These are phyloP conservation scores for Fabrea salina DNA, from an alignment of 169 alveolate species.

Conservation along the genomic window DNA sequence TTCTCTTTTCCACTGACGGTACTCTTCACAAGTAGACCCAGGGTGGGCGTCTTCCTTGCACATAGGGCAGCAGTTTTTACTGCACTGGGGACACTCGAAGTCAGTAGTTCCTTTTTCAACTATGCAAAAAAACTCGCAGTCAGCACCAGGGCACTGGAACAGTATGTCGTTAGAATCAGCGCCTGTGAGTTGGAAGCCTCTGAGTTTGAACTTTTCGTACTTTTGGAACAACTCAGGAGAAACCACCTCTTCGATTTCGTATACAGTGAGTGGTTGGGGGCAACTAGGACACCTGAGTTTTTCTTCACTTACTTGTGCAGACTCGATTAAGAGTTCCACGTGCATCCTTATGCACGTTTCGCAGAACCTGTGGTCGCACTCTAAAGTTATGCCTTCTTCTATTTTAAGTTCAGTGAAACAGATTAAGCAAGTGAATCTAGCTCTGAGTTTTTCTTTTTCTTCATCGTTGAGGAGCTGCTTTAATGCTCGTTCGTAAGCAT, in stretches of 20 bases:
- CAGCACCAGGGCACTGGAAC: slow-evolving; percentile 8
- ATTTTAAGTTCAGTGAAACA: background rate
- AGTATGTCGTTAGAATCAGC: background rate
- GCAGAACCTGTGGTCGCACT: slow-evolving; percentile 36
- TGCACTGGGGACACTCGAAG: slow-evolving; percentile 16
- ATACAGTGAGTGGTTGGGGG: background rate
- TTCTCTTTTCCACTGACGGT: slow-evolving; percentile 12
- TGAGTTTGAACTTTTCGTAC: background rate
- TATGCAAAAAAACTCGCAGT: slow-evolving; percentile 20
- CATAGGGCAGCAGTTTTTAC: background rate
- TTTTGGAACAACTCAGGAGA: slow-evolving; percentile 2
- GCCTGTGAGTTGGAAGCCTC: background rate
- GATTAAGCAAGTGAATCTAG: slow-evolving; percentile 13
- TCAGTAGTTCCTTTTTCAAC: background rate
- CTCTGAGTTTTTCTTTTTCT: background rate
- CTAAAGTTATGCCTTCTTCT: slow-evolving; percentile 10
- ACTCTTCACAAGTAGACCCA: slow-evolving; percentile 15
- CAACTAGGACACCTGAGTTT: slow-evolving; percentile 19
- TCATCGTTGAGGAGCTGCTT: slow-evolving; percentile 9
- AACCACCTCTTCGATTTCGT: slow-evolving; percentile 7
- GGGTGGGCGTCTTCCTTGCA: background rate
- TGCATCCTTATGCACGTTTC: background rate
- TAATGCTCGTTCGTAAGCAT: slow-evolving; percentile 15
- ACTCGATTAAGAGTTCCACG: background rate
- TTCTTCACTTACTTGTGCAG: slow-evolving; percentile 18